Conservation (phyloP, 1,284 basidiomycete genomes). For the Kalmanozyma brasiliensis region DNA sequence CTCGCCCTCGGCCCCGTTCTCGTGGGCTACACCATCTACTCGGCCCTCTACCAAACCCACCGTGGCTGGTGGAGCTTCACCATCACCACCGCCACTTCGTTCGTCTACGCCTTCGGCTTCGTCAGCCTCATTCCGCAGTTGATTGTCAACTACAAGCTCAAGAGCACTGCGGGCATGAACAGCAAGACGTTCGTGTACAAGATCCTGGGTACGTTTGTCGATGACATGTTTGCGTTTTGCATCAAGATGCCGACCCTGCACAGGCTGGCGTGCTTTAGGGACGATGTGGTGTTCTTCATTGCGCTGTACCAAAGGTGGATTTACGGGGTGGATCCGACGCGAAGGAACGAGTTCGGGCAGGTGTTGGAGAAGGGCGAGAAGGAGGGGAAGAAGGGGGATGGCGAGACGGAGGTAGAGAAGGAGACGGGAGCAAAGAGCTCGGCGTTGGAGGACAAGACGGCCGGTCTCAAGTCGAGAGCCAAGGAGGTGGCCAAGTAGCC, state of each 20-base stretch:
- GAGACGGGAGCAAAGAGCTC: conserved; percentile 7
- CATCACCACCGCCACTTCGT: conserved; percentile 82
- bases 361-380: conserved; percentile 33
- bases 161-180: conserved; percentile 90
- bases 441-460: conserved; percentile 30
- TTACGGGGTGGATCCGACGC: conserved; percentile 90
- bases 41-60: conserved; percentile 75
- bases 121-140: conserved; percentile 72
- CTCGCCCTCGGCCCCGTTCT: conserved; percentile 86
- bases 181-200: conserved; percentile 98
- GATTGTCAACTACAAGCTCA: conserved; percentile 80
- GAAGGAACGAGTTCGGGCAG: conserved; percentile 95
- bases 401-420: conserved; percentile 12
- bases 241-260: conserved; percentile 96
- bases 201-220: conserved; percentile 83
- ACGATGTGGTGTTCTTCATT: conserved; percentile 68
- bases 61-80: conserved; percentile 94
- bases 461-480: conserved; percentile 15
- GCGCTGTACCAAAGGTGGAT: conserved; percentile 80
- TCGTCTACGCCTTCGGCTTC: conserved; percentile 96
- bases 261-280: conserved; percentile 81
- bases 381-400: conserved; percentile 3
- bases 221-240: conserved; percentile 83
- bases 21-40: conserved; percentile 87
- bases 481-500: neutral